Conservation (phyloP, 768 basidiomycete genomes). For the Leccinum boreale region DNA sequence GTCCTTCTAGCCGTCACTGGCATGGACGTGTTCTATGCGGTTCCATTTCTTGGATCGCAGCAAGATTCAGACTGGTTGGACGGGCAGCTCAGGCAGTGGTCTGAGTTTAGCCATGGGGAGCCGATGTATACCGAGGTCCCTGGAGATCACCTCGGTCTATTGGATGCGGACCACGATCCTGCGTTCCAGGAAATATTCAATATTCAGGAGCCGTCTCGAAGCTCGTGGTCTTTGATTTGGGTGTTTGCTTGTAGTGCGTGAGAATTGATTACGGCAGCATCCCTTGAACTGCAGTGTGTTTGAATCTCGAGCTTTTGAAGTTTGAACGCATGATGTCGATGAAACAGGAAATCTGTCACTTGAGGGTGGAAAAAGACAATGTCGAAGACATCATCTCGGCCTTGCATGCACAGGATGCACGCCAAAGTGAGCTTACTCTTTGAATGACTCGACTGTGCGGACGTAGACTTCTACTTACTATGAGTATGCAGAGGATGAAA, state of each 20-base stretch:
- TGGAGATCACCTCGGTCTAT: constrained; percentile 20
- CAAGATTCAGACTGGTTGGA: constrained; percentile 20
- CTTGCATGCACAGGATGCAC: background rate
- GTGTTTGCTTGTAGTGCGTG: background rate
- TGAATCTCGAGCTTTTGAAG: background rate
- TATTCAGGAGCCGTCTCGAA: constrained; percentile 19
- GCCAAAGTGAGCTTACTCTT: background rate
- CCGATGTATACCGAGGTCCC: constrained; percentile 18
- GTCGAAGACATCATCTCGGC: background rate
- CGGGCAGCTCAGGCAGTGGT: constrained; percentile 19
- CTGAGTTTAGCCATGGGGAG: constrained; percentile 11
- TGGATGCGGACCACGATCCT: constrained; percentile 23
- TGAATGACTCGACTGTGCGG: background rate
- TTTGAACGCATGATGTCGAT: background rate
- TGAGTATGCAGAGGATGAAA: background rate
- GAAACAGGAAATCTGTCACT: background rate
- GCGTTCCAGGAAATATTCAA: constrained; percentile 25
- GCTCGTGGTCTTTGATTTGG: constrained; percentile 7
- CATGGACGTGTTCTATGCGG: constrained; percentile 19
- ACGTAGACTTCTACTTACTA: background rate
- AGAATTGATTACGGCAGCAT: background rate
- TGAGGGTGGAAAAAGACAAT: background rate
- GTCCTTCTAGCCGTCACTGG: constrained; percentile 6
- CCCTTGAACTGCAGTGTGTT: too few species aligned
- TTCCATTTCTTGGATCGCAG: constrained; percentile 13